Percentiles rank a stretch among this genome's conserved stretches.
These are phyloP conservation scores for Drechslerella stenobrocha DNA, from an alignment of 2,329 filamentous ascomycete species.

Conservation along the genomic window DNA sequence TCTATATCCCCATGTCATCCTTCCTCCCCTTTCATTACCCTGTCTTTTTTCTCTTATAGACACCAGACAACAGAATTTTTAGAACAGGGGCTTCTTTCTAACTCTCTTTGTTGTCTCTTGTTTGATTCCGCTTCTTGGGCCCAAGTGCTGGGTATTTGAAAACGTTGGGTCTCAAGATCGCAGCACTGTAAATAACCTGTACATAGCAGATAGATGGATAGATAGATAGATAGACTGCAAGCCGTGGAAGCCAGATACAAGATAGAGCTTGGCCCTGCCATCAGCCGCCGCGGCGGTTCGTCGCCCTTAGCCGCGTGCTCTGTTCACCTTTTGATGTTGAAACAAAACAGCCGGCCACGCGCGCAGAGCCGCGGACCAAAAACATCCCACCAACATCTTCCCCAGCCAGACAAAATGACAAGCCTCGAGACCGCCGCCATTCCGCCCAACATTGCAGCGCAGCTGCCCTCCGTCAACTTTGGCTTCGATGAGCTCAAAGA, in stretches of 20 bases:
- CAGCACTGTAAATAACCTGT: slow-evolving; percentile 18
- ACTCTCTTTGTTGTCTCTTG: slow-evolving; percentile 2
- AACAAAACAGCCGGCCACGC: slow-evolving; percentile 13
- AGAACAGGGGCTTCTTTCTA: background rate
- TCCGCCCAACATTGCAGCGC: slow-evolving; percentile 65
- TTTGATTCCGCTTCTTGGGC: too few species aligned
- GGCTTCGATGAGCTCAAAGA: slow-evolving; percentile 94
- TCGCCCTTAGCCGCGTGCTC: slow-evolving; percentile 19
- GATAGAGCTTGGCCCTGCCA: background rate
- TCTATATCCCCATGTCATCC: background rate
- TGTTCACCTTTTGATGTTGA: slow-evolving; percentile 29
- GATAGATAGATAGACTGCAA: slow-evolving; percentile 4
- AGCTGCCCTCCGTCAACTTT: slow-evolving; percentile 87
- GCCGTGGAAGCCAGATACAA: background rate
- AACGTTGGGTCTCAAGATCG: background rate
- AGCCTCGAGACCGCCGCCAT: slow-evolving; percentile 42
- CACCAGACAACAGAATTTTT: background rate
- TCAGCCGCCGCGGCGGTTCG: background rate
- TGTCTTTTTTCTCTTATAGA: slow-evolving; percentile 3
- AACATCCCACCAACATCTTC: slow-evolving; percentile 9
- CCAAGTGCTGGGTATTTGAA: background rate
- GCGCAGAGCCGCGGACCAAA: slow-evolving; percentile 20
- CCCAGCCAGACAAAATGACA: too few species aligned
- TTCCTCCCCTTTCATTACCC: slow-evolving; percentile 3
- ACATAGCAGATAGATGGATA: slow-evolving; percentile 10